Evolutionary conservation across 352 stramenopile genomes (phyloP), one percentile per base, ranked within the genome.

Genomic region (Elongisporangium prolatum): DNA sequence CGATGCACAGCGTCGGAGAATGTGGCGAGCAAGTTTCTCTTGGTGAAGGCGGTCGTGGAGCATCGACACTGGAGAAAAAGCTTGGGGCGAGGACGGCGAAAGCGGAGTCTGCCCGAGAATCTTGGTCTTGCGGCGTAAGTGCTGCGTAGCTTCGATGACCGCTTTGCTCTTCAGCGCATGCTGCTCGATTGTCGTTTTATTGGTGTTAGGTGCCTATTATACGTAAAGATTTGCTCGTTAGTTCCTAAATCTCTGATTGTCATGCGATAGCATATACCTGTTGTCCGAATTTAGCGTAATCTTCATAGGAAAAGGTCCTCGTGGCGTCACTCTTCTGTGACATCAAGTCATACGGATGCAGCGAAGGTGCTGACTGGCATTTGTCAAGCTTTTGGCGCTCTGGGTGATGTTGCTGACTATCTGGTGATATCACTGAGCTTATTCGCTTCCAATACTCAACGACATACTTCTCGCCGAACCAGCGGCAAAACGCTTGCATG

Each of bases 291-390:
- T 34, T 34, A 22, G 64, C 72, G 52, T 78, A 75, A 25, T 73
- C 48, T 10, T 77, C 60, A 28, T 89, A 91, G 4, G 68, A 73
- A 54, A 91, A 91, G 0, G 71, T 57, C 10, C 49, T 53, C 3
- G 72, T 65, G 5, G 63, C 67, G 25, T 82, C 72, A 40, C 76
- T 75, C 53, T 73, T 54, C 7, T 77, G 67, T 11, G 59, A 57
- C 18, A 91, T 61, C 18, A 60, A 52, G 20, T 78, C 71, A 44
- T 87, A 91, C 10, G 78, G 74, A 52, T 84, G 72, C 25, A 79
- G 48, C 21, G 70, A 60, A 17, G 65, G 64, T 0, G 60, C 48
- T 4, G 74, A 76, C 11, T 71, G 56, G 52, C 21, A 70, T 44
- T 70, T 79, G 24, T n/a, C 57, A 34, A 63, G 56, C 21, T 50